Percentiles rank a stretch among this genome's conserved stretches.
phyloP scores from a whole-genome alignment of 495 filamentous ascomycete genomes.

The Copromyces sp. region DNA sequence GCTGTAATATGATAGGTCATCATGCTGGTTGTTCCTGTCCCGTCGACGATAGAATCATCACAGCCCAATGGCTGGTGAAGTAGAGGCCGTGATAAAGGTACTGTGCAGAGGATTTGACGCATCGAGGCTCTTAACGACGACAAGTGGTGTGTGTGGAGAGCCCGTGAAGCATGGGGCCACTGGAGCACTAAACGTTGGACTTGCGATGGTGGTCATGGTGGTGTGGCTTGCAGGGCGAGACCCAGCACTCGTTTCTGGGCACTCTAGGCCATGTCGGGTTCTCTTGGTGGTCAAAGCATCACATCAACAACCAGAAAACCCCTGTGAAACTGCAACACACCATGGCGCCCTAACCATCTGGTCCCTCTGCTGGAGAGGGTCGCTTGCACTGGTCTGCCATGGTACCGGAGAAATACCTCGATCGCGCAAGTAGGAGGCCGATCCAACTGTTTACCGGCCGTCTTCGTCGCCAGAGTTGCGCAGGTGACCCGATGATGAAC shows the following conservation, averaged over 20 bases:
- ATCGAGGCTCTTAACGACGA: not conserved
- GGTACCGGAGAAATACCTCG: conserved; percentile 19
- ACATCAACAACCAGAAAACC: not conserved
- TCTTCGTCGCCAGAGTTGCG: not conserved
- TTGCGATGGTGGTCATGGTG: not conserved
- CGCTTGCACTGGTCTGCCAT: conserved; percentile 8
- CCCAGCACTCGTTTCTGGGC: not conserved
- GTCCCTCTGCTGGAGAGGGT: too few species aligned
- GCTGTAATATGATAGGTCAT: not conserved
- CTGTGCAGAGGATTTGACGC: not conserved
- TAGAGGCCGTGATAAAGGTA: not conserved
- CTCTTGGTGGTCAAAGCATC: not conserved
- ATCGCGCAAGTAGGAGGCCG: conserved; percentile 12
- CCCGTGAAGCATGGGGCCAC: not conserved
- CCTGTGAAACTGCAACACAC: not conserved
- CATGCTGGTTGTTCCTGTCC: not conserved
- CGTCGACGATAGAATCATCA: not conserved
- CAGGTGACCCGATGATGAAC: not conserved
- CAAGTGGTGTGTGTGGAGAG: not conserved
- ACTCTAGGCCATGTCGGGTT: not conserved
- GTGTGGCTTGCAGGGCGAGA: not conserved
- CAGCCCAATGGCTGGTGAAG: not conserved
- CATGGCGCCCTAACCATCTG: too few species aligned
- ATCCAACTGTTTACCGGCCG: conserved; percentile 6
- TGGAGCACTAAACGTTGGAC: not conserved